These are phyloP conservation scores for Leptoxyphium fumago DNA, from an alignment of 2,329 filamentous ascomycete species.

Conservation along the genomic window DNA sequence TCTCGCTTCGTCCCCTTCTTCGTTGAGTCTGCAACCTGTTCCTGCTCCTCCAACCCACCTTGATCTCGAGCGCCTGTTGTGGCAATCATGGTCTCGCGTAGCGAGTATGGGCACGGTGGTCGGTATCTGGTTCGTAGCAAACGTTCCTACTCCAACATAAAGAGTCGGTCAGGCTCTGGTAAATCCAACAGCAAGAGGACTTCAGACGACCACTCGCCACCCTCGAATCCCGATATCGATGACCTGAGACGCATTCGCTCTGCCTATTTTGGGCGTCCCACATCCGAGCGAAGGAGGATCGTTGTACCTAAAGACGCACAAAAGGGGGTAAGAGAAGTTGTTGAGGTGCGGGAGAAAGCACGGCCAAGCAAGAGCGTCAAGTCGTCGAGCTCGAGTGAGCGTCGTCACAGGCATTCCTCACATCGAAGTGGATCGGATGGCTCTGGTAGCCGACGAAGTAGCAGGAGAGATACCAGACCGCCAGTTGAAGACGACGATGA, in stretches of 20 bases:
- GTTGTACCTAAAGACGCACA: conserved; percentile 13
- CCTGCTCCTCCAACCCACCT: neutral
- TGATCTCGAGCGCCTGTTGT: neutral
- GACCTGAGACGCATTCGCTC: conserved; percentile 24
- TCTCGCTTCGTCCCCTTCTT: too few relatives aligned
- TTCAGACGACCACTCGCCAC: conserved; percentile 6
- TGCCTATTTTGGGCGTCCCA: conserved; percentile 23
- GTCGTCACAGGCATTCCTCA: neutral
- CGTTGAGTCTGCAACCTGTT: neutral
- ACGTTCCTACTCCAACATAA: neutral
- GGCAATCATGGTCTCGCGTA: neutral
- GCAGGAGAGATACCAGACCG: neutral
- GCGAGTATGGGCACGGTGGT: neutral
- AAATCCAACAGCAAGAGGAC: conserved; percentile 4
- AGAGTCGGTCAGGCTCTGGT: neutral
- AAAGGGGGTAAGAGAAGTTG: neutral
- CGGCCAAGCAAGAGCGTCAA: neutral
- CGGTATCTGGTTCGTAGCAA: neutral
- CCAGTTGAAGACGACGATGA: neutral
- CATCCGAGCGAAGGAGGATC: conserved; percentile 15
- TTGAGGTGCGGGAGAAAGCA: neutral
- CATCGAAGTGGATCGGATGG: neutral
- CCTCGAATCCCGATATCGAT: conserved; percentile 23
- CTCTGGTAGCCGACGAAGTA: neutral
- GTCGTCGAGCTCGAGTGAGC: neutral